phyloP scores from a whole-genome alignment of 169 alveolate species.

The Plasmodium ovale region DNA sequence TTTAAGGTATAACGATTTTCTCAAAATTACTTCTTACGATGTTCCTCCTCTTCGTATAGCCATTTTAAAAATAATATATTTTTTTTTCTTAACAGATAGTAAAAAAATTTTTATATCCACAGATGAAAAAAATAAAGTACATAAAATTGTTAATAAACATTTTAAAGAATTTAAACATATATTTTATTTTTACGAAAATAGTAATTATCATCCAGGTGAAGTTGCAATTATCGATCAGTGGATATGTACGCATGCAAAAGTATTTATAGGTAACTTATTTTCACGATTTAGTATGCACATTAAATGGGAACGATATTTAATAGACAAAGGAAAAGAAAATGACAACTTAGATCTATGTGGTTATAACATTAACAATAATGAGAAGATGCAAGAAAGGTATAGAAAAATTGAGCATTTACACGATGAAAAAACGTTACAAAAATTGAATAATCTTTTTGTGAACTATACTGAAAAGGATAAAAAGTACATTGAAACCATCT shows the following conservation, averaged over 20 bases:
- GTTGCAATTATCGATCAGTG: conserved; percentile 69
- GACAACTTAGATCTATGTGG: conserved; percentile 55
- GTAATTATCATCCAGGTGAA: conserved; percentile 46
- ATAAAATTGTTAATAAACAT: conserved; percentile 15
- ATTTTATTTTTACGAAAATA: conserved; percentile 60
- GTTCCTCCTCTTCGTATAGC: conserved; percentile 33
- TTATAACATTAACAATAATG: conserved; percentile 29
- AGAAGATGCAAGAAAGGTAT: conserved; percentile 9
- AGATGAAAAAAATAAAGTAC: conserved; percentile 42
- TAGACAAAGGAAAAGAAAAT: neutral
- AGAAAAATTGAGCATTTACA: conserved; percentile 3
- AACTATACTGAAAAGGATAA: conserved; percentile 23
- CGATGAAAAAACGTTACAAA: conserved; percentile 11
- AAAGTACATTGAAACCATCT: conserved; percentile 26
- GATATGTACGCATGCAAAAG: conserved; percentile 22
- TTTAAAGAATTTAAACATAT: conserved; percentile 31
- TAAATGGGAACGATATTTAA: conserved; percentile 72
- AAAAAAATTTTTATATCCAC: conserved; percentile 38
- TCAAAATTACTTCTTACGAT: conserved; percentile 29
- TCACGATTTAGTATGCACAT: conserved; percentile 64
- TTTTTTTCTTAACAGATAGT: conserved; percentile 36
- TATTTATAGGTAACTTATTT: conserved; percentile 55
- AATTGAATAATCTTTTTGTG: conserved; percentile 7
- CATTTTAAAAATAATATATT: conserved; percentile 37
- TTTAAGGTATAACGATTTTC: conserved; percentile 63